Evolutionary conservation across 1,284 basidiomycete species (phyloP), one percentile per base, ranked within the genome.

Genomic region (Ganoderma meredithae): DNA sequence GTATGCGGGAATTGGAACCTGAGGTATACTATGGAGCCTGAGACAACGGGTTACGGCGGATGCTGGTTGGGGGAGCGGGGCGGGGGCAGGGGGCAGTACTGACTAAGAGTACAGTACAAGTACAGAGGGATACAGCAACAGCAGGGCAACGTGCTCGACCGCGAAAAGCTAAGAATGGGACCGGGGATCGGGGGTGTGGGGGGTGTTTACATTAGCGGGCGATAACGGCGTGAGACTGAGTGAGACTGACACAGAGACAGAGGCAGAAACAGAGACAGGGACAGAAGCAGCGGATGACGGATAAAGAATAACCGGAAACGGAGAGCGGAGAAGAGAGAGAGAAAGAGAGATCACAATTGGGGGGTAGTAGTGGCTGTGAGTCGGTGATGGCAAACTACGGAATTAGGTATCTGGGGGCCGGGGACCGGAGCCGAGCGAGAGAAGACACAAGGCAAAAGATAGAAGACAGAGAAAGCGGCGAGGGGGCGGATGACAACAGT

Each of bases 121-220:
- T 59, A 59, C 56, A 59, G 9, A 31, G 36, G 58, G n/a, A 25
- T 60, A 60, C 58, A 41, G 39, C 58, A 60, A 41, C 58, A 60
- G 58, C 58, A 60, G 39, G 58, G 58, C 41, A 60, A 40, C 58
- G 58, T 60, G 58, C 58, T 25, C 58, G 58, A 60, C 58, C 58
- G 39, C 58, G 58, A 60, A 41, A 60, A 60, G 58, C 58, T 60
- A 60, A 41, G 36, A 39, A 60, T 60, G 55, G 55, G 33, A 19
- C 13, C 3, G n/a, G 33, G 39, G 39, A 22, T 53, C 13, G 41
- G 41, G 15, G 41, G 41, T 17, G 17, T 5, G 13, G 41, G 17
- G 15, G 41, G 5, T 43, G 41, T 13, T 43, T 43, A 43, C 12
- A 17, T 40, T 13, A 52, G 49, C 25, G 6, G 17, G 52, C 52